Evolutionary conservation across 495 filamentous ascomycete species (phyloP).

Genomic region (Podospora pseudopauciseta): DNA sequence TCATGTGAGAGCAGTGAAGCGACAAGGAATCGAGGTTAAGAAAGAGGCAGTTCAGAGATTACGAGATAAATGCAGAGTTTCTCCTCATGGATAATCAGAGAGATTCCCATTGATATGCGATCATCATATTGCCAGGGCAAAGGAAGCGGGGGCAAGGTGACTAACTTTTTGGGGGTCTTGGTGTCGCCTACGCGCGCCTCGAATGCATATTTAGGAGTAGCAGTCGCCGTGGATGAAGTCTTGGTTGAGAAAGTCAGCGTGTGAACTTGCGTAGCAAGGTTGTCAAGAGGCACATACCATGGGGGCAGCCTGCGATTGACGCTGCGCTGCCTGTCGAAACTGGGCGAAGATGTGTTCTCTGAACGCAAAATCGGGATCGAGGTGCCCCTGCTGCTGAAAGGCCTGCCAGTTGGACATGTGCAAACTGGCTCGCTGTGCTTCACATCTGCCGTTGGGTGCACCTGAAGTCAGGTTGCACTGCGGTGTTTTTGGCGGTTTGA

Average conservation of each 20-base stretch:
- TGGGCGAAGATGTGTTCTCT: constrained; percentile 26
- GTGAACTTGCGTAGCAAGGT: constrained; percentile 1
- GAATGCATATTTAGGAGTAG: constrained; percentile 68
- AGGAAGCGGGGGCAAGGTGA: constrained; percentile 12
- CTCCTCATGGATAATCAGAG: constrained; percentile 94
- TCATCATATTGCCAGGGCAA: constrained; percentile 66
- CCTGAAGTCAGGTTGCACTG: constrained; percentile 10
- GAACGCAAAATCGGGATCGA: constrained; percentile 22
- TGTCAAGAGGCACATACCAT: constrained; percentile 26
- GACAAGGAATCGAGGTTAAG: constrained; percentile 43
- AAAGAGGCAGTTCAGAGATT: constrained; percentile 22
- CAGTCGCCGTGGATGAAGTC: constrained; percentile 64
- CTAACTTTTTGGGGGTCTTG: constrained; percentile 87
- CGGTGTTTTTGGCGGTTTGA: constrained; percentile 2
- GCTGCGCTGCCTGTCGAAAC: constrained; percentile 22
- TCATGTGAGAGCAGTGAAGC: constrained; percentile 45
- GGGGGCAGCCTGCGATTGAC: background rate
- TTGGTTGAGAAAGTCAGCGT: constrained; percentile 26
- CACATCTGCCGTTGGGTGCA: constrained; percentile 26
- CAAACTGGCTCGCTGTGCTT: constrained; percentile 14
- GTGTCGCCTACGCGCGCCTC: constrained; percentile 79
- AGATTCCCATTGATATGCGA: constrained; percentile 99
- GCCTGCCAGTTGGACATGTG: constrained; percentile 30
- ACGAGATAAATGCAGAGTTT: constrained; percentile 49
- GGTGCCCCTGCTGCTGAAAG: constrained; percentile 16